These are phyloP conservation scores for Erigeron canadensis DNA, from an alignment of 129 eudicot species.

Conservation along the genomic window DNA sequence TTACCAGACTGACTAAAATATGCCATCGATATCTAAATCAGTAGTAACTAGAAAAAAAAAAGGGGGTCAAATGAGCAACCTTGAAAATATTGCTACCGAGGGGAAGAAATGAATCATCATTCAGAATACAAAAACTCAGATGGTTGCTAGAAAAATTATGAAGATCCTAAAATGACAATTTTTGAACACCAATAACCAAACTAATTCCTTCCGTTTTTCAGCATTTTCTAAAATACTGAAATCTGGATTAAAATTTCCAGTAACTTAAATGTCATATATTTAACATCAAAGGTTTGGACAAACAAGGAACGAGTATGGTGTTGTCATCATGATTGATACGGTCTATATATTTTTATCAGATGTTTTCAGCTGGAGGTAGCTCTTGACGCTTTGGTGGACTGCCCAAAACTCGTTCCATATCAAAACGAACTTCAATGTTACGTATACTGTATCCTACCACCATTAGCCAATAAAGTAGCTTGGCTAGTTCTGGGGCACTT, in stretches of 20 bases:
- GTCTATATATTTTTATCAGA: conserved; percentile 22
- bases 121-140: conserved; percentile 1
- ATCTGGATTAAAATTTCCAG: conserved; percentile 5
- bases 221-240: conserved; percentile 16
- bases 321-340: neutral
- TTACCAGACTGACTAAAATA: too few species aligned
- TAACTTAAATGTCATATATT: conserved; percentile 15
- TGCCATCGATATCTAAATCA: neutral
- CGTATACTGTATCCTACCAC: conserved; percentile 96
- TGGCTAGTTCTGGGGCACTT: conserved; percentile 85
- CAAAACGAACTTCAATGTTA: conserved; percentile 93
- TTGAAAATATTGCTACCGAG: neutral
- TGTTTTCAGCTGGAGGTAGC: conserved; percentile 87
- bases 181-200: conserved; percentile 21
- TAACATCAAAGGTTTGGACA: conserved; percentile 6
- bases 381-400: conserved; percentile 80
- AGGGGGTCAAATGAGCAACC: neutral
- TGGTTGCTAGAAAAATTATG: conserved; percentile 19
- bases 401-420: conserved; percentile 90
- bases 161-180: conserved; percentile 11
- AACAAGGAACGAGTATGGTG: neutral
- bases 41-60: neutral
- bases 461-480: conserved; percentile 94
- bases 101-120: conserved; percentile 3
- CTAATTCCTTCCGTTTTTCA: conserved; percentile 7